Evolutionary conservation across 805 yeast species (phyloP).

Genomic region (Candida nitratophila): DNA sequence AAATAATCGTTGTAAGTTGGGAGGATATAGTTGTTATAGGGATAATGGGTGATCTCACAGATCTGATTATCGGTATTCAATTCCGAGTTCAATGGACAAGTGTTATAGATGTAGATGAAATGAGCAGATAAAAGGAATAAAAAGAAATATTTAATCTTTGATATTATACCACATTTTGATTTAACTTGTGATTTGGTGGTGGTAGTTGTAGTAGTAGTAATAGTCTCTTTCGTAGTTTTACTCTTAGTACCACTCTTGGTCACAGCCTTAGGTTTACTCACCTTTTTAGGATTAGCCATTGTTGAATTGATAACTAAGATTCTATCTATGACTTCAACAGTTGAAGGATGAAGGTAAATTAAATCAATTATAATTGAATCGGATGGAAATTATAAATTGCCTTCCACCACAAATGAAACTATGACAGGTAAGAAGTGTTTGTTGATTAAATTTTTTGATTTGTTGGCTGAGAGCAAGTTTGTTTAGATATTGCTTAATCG

Average conservation of each 20-base stretch:
- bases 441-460: neutral
- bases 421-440: too few species aligned
- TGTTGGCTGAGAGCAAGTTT: too few species aligned
- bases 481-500: too few species aligned
- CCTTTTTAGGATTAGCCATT: too few species aligned
- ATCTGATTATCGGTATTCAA: neutral
- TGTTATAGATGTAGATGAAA: neutral
- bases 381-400: too few species aligned
- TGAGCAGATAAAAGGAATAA: neutral
- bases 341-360: neutral
- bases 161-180: neutral
- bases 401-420: too few species aligned
- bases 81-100: neutral
- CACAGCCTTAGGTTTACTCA: neutral
- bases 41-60: neutral
- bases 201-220: too few species aligned
- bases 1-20: constrained; percentile 7
- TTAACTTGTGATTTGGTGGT: too few species aligned
- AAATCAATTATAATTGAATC: too few species aligned
- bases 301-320: neutral
- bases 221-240: too few species aligned
- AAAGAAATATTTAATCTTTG: neutral
- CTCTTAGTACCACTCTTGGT: too few species aligned
- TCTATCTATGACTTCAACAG: neutral
- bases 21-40: constrained; percentile 6